Percentiles rank a stretch among this genome's conserved stretches.
phyloP scores from a whole-genome alignment of 371 early-diverging fungal genomes.

The Lichtheimia ramosa region DNA sequence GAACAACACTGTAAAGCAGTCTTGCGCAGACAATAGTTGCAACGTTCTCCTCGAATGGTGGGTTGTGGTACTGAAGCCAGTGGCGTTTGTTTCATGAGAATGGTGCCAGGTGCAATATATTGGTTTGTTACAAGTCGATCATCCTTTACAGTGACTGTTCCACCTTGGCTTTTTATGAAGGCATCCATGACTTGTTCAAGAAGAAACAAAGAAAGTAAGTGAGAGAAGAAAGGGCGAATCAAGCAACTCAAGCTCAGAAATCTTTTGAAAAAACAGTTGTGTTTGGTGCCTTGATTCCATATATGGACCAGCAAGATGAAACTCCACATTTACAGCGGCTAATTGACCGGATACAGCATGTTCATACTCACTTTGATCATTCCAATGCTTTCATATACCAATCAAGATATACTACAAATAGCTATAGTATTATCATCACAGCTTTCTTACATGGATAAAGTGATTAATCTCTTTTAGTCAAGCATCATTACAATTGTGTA shows the following conservation, averaged over 20 bases:
- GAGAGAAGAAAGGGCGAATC: not conserved
- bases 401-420: too few species aligned
- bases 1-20: slow-evolving; percentile 47
- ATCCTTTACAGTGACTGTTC: not conserved
- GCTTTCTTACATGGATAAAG: too few species aligned
- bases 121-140: not conserved
- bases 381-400: too few species aligned
- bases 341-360: too few species aligned
- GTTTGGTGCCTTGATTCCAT: too few species aligned
- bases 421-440: too few species aligned
- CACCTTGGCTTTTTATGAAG: slow-evolving; percentile 4
- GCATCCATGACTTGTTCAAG: slow-evolving; percentile 4
- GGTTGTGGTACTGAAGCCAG: slow-evolving; percentile 43
- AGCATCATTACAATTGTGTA: too few species aligned
- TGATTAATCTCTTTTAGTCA: too few species aligned
- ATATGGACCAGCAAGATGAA: too few species aligned
- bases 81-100: slow-evolving; percentile 28
- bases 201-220: not conserved
- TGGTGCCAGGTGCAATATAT: slow-evolving; percentile 23
- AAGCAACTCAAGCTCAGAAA: not conserved
- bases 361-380: too few species aligned
- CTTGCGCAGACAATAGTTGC: slow-evolving; percentile 42
- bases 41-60: slow-evolving; percentile 37
- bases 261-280: slow-evolving; percentile 1
- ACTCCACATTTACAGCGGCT: too few species aligned